Base-by-base conservation (phyloP, 768 basidiomycete species). In the Podaxis sp. region DNA sequence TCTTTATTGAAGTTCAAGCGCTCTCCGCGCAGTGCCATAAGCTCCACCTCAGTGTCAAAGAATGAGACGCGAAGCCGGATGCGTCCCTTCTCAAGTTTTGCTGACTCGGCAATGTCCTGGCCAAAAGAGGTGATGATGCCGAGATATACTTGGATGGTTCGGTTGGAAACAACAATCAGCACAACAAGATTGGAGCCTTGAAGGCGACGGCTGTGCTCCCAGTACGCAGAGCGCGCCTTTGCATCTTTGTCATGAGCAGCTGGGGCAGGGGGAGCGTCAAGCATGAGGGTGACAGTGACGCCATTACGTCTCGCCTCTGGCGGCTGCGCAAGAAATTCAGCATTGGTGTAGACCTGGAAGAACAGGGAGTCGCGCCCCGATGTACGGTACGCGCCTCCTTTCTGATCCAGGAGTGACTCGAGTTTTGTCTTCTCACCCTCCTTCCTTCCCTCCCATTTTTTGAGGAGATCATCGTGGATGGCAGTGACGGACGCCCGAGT, bases 201-300 rank as follows among this genome's bases (percentile, higher is more conserved):
- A 54, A 81, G 76, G 9, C 91, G 77, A 0, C 86, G 77, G 60
- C 86, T 86, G 5, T 78, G 77, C 64, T 89, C 80, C 90, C 89
- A 91, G 68, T 80, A 90, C 3, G 73, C 71, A 0, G 65, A 73
- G 6, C 89, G 81, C 14, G 68, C 72, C 23, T 67, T 67, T 2
- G 73, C 5, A n/a, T 55, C 35, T 44, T 75, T 69, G 1, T 67
- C 23, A 46, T 78, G 70, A 23, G 86, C 78, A 4, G 87, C 83
- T 40, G 72, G 74, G 1, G 82, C 85, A 3, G 85, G 82, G 21
- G 90, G 88, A 0, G 86, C 64, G 61, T 82, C 77, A 25, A 86
- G 54, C 54, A 10, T 85, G 82, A 0, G 32, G 32, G 32, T 32
- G 32, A 32, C 32, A 32, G 32, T 32, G 32, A 32, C 32, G 7